These are phyloP conservation scores for Pelargonium exstipulatum DNA, from an alignment of 441 rosid genomes.

Conservation along the genomic window DNA sequence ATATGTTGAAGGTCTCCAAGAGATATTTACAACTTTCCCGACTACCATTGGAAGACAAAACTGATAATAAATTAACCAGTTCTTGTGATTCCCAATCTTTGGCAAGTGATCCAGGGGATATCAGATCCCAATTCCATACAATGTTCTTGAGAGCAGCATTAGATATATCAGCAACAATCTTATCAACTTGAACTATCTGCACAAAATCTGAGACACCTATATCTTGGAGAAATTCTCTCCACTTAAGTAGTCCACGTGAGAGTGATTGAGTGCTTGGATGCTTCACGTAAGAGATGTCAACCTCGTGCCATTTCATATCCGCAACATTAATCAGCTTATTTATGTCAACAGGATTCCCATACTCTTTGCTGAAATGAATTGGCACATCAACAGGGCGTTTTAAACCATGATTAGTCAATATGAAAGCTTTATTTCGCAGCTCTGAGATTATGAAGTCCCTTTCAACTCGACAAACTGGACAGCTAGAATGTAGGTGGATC, in stretches of 20 bases:
- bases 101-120: constrained; percentile 38
- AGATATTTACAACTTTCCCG: constrained; percentile 58
- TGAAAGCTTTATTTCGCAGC: constrained; percentile 54
- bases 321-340: constrained; percentile 44
- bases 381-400: constrained; percentile 48
- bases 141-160: constrained; percentile 25
- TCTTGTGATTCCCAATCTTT: constrained; percentile 92
- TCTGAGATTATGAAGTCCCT: constrained; percentile 52
- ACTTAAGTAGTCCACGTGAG: constrained; percentile 44
- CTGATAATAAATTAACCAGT: constrained; percentile 48
- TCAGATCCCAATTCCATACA: constrained; percentile 27
- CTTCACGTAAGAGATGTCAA: constrained; percentile 60
- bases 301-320: constrained; percentile 71
- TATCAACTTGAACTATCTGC: constrained; percentile 65
- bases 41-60: constrained; percentile 39
- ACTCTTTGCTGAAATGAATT: constrained; percentile 73
- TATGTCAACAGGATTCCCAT: constrained; percentile 56
- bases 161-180: constrained; percentile 46
- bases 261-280: constrained; percentile 59
- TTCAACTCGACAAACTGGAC: constrained; percentile 57
- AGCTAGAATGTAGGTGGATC: constrained; percentile 80
- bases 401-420: constrained; percentile 73
- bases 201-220: constrained; percentile 82
- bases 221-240: constrained; percentile 87
- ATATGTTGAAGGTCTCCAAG: constrained; percentile 59